A percentile compares a stretch with the other conserved stretches of the same genome.
phyloP scores from a whole-genome alignment of 129 eudicot genomes.

The Artemisia tridentata region DNA sequence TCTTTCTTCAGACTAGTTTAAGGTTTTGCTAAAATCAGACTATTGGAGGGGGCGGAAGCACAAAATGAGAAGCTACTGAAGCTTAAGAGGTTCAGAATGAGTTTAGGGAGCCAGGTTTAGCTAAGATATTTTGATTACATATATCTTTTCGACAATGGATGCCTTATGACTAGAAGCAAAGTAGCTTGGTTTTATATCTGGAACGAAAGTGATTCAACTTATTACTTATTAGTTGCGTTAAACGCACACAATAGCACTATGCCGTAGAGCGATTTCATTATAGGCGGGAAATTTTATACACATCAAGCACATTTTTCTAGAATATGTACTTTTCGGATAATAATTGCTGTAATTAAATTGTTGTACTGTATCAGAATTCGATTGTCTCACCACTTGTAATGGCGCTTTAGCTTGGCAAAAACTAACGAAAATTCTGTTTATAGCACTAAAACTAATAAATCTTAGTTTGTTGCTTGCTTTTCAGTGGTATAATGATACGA shows the following conservation, averaged over 20 bases:
- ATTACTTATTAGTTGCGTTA: not conserved
- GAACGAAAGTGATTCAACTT: not conserved
- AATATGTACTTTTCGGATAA: not conserved
- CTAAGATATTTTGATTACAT: not conserved
- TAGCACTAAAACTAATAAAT: too few relatives aligned
- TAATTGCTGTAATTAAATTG: not conserved
- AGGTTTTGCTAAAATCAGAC: not conserved
- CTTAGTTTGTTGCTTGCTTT: not conserved
- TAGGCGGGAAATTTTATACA: not conserved
- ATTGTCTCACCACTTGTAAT: not conserved
- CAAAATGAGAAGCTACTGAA: not conserved
- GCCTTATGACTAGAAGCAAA: not conserved
- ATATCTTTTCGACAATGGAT: not conserved
- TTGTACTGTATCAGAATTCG: not conserved
- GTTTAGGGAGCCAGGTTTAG: not conserved
- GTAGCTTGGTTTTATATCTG: not conserved
- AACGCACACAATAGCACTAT: not conserved
- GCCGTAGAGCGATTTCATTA: not conserved
- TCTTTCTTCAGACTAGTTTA: not conserved
- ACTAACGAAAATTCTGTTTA: not conserved
- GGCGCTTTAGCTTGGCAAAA: not conserved
- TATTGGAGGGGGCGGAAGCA: not conserved
- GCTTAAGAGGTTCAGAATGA: not conserved
- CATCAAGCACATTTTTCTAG: not conserved
- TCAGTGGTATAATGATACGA: conserved; percentile 71